These are phyloP conservation scores for Aspergillus ochraceoroseus DNA, from an alignment of 2,329 filamentous ascomycete species.

Conservation along the genomic window DNA sequence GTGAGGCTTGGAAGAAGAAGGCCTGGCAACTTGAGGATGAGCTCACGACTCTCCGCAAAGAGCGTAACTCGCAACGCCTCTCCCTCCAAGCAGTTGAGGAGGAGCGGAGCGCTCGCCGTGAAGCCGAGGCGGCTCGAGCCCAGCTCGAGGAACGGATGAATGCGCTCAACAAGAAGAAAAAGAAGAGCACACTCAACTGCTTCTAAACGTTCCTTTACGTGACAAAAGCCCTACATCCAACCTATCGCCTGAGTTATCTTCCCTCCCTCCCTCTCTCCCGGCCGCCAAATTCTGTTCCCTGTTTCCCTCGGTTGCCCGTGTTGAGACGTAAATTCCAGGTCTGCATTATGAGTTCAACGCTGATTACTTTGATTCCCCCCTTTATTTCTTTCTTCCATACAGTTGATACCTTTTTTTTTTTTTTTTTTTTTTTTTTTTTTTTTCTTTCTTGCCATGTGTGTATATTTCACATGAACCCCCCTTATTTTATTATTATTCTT, in stretches of 20 bases:
- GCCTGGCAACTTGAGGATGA: constrained; percentile 68
- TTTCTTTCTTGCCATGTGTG: neutral
- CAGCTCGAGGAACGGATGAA: constrained; percentile 95
- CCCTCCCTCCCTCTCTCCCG: too few relatives aligned
- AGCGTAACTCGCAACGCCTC: constrained; percentile 55
- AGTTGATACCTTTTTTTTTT: constrained; percentile 23
- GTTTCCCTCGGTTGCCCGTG: constrained; percentile 11
- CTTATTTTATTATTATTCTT: too few relatives aligned
- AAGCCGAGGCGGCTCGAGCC: constrained; percentile 80
- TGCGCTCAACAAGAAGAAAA: constrained; percentile 85
- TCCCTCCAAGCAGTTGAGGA: constrained; percentile 89
- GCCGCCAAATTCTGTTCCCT: constrained; percentile 1
- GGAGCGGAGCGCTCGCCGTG: constrained; percentile 84
- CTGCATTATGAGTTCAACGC: constrained; percentile 28
- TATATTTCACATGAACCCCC: constrained; percentile 6
- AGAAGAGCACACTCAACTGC: constrained; percentile 92
- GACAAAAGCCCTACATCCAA: too few relatives aligned
- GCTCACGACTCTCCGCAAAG: constrained; percentile 51
- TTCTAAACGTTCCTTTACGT: constrained; percentile 57
- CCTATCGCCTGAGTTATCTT: too few relatives aligned
- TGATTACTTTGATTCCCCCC: constrained; percentile 25
- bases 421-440: constrained; percentile 12
- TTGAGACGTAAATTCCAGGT: constrained; percentile 20
- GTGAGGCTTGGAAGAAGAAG: constrained; percentile 86
- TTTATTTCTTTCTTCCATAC: constrained; percentile 12